Percentiles rank a stretch among this genome's conserved stretches.
phyloP scores from a whole-genome alignment of 495 filamentous ascomycete species.

The Hypomontagnella submonticulosa region DNA sequence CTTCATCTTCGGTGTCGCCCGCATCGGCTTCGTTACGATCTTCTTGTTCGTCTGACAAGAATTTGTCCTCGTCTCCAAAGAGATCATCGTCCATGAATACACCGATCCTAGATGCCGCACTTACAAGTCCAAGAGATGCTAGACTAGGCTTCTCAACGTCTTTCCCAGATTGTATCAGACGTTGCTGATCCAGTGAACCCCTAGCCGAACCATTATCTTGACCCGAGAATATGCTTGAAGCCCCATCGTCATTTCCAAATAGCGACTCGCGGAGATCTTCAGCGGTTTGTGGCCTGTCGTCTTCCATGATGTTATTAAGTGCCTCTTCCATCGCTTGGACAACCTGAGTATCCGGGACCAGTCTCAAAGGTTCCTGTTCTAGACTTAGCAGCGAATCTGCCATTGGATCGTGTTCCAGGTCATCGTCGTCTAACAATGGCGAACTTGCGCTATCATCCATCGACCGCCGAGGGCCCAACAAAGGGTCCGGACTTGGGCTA shows the following conservation, averaged over 20 bases:
- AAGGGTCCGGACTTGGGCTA: conserved; percentile 49
- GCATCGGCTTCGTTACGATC: conserved; percentile 71
- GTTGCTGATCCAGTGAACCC: conserved; percentile 66
- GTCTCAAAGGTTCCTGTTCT: conserved; percentile 55
- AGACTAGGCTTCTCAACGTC: conserved; percentile 82
- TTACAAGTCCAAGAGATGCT: conserved; percentile 89
- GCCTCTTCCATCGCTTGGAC: conserved; percentile 95
- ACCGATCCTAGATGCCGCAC: conserved; percentile 78
- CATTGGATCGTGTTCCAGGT: conserved; percentile 62
- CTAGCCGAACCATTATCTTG: conserved; percentile 59
- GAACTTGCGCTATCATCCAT: conserved; percentile 58
- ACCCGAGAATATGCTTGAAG: conserved; percentile 61
- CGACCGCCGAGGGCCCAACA: conserved; percentile 54
- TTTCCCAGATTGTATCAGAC: conserved; percentile 47
- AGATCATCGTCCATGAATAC: conserved; percentile 94
- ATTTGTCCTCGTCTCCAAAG: conserved; percentile 89
- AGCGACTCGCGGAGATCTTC: conserved; percentile 71
- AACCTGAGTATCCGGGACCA: conserved; percentile 65
- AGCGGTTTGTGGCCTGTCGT: conserved; percentile 65
- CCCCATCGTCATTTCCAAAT: conserved; percentile 63
- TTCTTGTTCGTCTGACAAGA: conserved; percentile 84
- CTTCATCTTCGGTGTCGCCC: conserved; percentile 77
- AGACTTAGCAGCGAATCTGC: conserved; percentile 64
- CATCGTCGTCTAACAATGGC: conserved; percentile 67
- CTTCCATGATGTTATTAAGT: conserved; percentile 93